A percentile compares a stretch with the other conserved stretches of the same genome.
These are phyloP conservation scores for Geotrichum fermentans DNA, from an alignment of 1,139 yeast genomes.

Conservation along the genomic window DNA sequence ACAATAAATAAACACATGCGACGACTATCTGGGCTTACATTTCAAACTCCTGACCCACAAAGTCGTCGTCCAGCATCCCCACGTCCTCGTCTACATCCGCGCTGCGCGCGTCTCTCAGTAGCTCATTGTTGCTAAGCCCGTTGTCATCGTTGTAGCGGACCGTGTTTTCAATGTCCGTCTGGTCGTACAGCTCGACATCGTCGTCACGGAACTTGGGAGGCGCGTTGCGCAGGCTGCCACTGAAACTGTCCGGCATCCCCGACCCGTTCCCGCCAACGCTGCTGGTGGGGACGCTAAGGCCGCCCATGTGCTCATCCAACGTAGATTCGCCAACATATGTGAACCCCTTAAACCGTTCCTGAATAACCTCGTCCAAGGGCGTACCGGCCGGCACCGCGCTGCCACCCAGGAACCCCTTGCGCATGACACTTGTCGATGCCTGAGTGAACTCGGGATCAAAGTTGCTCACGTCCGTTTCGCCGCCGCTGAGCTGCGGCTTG, in stretches of 20 bases:
- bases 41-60: constrained; percentile 78
- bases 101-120: constrained; percentile 49
- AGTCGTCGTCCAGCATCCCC: constrained; percentile 45
- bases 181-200: constrained; percentile 38
- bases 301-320: constrained; percentile 71
- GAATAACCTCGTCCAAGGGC: constrained; percentile 89
- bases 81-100: constrained; percentile 56
- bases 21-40: constrained; percentile 49
- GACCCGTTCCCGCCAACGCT: neutral
- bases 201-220: constrained; percentile 30
- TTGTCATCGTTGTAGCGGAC: constrained; percentile 29
- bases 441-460: constrained; percentile 98
- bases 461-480: constrained; percentile 90
- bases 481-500: constrained; percentile 71
- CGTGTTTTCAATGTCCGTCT: constrained; percentile 36
- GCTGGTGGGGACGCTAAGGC: constrained; percentile 9
- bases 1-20: too few species aligned
- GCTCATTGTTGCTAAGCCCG: constrained; percentile 20
- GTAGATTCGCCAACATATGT: constrained; percentile 93
- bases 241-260: neutral
- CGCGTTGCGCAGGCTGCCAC: constrained; percentile 8
- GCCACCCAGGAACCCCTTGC: constrained; percentile 49
- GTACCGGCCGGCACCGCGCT: constrained; percentile 43
- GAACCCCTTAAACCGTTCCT: constrained; percentile 93
- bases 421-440: constrained; percentile 77